Conservation (phyloP, 768 basidiomycete genomes). For the Panaeolus papilionaceus region DNA sequence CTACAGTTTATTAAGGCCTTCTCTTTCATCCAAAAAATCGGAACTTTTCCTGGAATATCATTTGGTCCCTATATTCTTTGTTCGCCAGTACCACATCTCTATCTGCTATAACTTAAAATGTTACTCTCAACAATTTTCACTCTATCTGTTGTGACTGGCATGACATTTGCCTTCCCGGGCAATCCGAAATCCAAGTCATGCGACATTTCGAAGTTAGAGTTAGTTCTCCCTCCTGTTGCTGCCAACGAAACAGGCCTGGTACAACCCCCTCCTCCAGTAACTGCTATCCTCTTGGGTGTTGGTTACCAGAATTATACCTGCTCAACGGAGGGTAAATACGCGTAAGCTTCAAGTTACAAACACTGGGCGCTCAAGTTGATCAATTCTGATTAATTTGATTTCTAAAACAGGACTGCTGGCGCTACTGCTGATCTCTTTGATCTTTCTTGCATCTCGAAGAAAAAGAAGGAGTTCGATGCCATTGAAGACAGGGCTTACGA, state of each 20-base stretch:
- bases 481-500: slow-evolving; percentile 38
- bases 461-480: slow-evolving; percentile 31
- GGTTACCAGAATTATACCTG: slow-evolving; percentile 67
- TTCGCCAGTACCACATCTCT: neutral
- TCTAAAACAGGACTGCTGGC: slow-evolving; percentile 45
- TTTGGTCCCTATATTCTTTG: neutral
- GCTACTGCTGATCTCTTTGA: slow-evolving; percentile 62
- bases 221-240: slow-evolving; percentile 18
- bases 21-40: neutral
- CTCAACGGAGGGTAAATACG: slow-evolving; percentile 43
- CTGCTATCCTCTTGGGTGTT: slow-evolving; percentile 47
- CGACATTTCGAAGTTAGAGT: neutral
- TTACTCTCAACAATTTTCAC: neutral
- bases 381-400: neutral
- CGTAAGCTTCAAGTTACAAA: slow-evolving; percentile 37
- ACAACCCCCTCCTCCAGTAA: slow-evolving; percentile 34
- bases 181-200: neutral
- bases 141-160: neutral
- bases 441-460: slow-evolving; percentile 51
- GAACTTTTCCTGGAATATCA: neutral
- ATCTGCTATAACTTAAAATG: neutral
- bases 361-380: neutral
- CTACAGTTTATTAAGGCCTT: neutral
- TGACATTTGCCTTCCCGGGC: neutral
- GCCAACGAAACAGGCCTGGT: slow-evolving; percentile 26